A percentile compares a stretch with the other conserved stretches of the same genome.
Conservation (phyloP, 1,284 basidiomycete genomes). For the Singerocomus inundabilis region DNA sequence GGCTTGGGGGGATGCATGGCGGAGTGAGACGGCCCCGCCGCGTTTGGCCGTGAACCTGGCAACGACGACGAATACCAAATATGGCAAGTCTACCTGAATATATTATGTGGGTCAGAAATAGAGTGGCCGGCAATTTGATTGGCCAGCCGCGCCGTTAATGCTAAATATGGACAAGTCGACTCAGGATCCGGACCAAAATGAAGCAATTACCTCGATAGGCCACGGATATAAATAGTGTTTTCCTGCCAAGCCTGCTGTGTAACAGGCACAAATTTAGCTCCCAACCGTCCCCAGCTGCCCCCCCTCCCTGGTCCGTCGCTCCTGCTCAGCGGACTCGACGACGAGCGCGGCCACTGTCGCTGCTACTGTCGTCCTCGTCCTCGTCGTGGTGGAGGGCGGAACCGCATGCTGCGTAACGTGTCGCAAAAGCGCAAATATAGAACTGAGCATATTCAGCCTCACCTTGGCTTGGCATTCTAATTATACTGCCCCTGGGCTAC, state of each 20-base stretch:
- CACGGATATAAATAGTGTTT: slow-evolving; percentile 32
- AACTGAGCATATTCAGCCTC: slow-evolving; percentile 32
- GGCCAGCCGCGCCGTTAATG: slow-evolving; percentile 17
- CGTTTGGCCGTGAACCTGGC: slow-evolving; percentile 5
- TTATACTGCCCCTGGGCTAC: slow-evolving; percentile 26
- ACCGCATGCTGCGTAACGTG: slow-evolving; percentile 1
- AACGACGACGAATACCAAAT: slow-evolving; percentile 14
- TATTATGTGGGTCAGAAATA: slow-evolving; percentile 17
- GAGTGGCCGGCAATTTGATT: slow-evolving; percentile 22
- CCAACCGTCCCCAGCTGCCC: not conserved
- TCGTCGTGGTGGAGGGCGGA: not conserved
- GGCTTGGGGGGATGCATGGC: slow-evolving; percentile 13
- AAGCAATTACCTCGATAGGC: slow-evolving; percentile 20
- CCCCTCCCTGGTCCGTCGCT: not conserved
- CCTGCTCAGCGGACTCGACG: not conserved
- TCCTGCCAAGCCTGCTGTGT: slow-evolving; percentile 32
- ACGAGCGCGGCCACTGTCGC: not conserved
- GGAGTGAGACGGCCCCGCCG: slow-evolving; percentile 5
- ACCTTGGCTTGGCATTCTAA: slow-evolving; percentile 40
- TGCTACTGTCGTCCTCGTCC: not conserved
- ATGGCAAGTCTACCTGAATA: slow-evolving; percentile 9
- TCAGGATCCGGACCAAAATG: slow-evolving; percentile 23
- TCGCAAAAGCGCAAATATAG: slow-evolving; percentile 26
- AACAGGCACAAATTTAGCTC: slow-evolving; percentile 31
- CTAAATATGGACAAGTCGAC: not conserved